These are phyloP conservation scores for Malus orientalis DNA, from an alignment of 306 rosid species.

Conservation along the genomic window DNA sequence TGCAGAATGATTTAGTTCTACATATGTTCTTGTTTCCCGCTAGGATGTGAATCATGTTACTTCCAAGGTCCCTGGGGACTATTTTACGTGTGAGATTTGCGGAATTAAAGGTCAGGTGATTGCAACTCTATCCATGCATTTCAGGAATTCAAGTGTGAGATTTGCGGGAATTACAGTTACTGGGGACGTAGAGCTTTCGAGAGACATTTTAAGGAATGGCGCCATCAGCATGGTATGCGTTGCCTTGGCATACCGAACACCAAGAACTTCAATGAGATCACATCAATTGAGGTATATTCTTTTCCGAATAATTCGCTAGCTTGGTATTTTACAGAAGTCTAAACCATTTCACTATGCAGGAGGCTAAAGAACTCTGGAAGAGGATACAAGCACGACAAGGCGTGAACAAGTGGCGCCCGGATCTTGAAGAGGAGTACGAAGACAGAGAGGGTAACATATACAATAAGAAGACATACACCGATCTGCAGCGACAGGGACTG, in stretches of 20 bases:
- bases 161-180: conserved; percentile 97
- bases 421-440: conserved; percentile 97
- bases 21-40: not conserved
- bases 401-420: conserved; percentile 95
- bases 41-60: not conserved
- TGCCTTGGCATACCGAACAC: conserved; percentile 99
- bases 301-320: not conserved
- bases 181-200: conserved; percentile 99
- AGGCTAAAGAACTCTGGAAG: conserved; percentile 94
- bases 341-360: conserved; percentile 43
- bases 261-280: conserved; percentile 92
- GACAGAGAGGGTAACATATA: conserved; percentile 96
- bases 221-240: conserved; percentile 99
- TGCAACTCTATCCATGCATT: conserved; percentile 14
- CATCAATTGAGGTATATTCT: conserved; percentile 76
- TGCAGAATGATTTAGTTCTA: not conserved
- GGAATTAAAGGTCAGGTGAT: conserved; percentile 39
- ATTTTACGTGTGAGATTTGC: conserved; percentile 83
- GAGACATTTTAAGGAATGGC: conserved; percentile 98
- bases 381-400: conserved; percentile 88
- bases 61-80: not conserved
- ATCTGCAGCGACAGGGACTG: conserved; percentile 94
- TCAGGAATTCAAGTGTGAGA: conserved; percentile 97
- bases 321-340: not conserved
- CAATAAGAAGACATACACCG: conserved; percentile 92